Evolutionary conservation across 1,139 yeast species (phyloP).

Genomic region (Fermentozyma sake): DNA sequence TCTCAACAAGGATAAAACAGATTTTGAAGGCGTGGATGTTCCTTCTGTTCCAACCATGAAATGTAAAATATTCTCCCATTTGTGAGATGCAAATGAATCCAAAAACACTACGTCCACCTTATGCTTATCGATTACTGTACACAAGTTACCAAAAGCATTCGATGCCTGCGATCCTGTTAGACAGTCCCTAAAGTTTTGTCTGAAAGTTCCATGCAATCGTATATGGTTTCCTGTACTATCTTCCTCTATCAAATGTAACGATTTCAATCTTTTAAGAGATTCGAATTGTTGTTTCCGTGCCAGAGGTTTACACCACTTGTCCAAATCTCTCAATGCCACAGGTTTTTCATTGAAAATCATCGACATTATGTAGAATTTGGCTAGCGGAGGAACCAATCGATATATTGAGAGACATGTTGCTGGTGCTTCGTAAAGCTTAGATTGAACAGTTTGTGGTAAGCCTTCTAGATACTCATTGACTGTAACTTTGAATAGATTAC

Average conservation of each 20-base stretch:
- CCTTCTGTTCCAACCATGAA: conserved; percentile 94
- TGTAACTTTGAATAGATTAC: conserved; percentile 59
- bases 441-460: conserved; percentile 78
- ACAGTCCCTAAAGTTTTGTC: conserved; percentile 74
- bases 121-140: conserved; percentile 31
- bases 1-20: conserved; percentile 58
- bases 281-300: conserved; percentile 60
- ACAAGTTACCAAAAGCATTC: conserved; percentile 43
- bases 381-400: conserved; percentile 80
- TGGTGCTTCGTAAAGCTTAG: conserved; percentile 71
- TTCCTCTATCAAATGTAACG: conserved; percentile 73
- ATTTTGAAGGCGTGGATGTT: conserved; percentile 59
- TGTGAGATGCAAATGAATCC: conserved; percentile 75
- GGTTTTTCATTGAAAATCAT: conserved; percentile 81
- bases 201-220: conserved; percentile 67
- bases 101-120: conserved; percentile 60
- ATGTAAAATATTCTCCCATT: conserved; percentile 95
- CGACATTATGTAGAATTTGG: conserved; percentile 84
- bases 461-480: conserved; percentile 89
- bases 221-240: conserved; percentile 50
- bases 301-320: conserved; percentile 67
- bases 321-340: conserved; percentile 62
- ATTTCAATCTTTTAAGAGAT: conserved; percentile 70
- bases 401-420: conserved; percentile 93
- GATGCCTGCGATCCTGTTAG: conserved; percentile 68